Evolutionary conservation across 2,329 filamentous ascomycete genomes (phyloP).

Genomic region (Penicillium sp.): DNA sequence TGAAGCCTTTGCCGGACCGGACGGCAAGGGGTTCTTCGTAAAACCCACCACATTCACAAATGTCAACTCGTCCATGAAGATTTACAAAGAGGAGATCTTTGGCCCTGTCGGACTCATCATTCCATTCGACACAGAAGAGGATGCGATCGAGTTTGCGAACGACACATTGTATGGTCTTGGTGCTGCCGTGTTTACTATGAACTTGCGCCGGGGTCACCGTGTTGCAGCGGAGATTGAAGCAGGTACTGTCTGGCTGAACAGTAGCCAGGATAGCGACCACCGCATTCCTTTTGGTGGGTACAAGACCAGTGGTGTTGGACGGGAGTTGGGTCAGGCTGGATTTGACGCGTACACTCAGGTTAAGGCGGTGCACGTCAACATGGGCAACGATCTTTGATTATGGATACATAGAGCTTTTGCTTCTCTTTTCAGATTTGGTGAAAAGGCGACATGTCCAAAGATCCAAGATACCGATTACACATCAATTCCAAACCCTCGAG

Average conservation of each 20-base stretch:
- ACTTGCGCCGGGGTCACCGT: slow-evolving; percentile 34
- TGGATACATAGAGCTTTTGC: too few relatives aligned
- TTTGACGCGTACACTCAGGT: slow-evolving; percentile 47
- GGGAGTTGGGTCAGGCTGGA: slow-evolving; percentile 55
- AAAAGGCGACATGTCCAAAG: too few relatives aligned
- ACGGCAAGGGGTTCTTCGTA: slow-evolving; percentile 19
- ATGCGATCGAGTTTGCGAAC: slow-evolving; percentile 35
- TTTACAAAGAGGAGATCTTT: slow-evolving; percentile 40
- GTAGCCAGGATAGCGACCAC: slow-evolving; percentile 2
- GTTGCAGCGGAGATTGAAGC: slow-evolving; percentile 36
- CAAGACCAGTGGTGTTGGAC: slow-evolving; percentile 56
- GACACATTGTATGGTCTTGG: slow-evolving; percentile 40
- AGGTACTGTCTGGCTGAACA: slow-evolving; percentile 39
- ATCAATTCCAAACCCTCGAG: too few relatives aligned
- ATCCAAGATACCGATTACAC: too few relatives aligned
- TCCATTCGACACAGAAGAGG: slow-evolving; percentile 34
- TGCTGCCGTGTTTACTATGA: slow-evolving; percentile 36
- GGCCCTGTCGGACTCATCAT: slow-evolving; percentile 39
- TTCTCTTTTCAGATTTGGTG: too few relatives aligned
- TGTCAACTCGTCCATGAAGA: slow-evolving; percentile 29
- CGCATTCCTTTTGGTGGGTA: slow-evolving; percentile 42
- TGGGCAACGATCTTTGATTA: background rate
- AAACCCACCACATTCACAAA: slow-evolving; percentile 28
- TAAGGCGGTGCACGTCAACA: slow-evolving; percentile 21
- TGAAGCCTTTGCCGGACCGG: background rate